Evolutionary conservation across 805 yeast genomes (phyloP).

Genomic region (Ogataea methylovora): DNA sequence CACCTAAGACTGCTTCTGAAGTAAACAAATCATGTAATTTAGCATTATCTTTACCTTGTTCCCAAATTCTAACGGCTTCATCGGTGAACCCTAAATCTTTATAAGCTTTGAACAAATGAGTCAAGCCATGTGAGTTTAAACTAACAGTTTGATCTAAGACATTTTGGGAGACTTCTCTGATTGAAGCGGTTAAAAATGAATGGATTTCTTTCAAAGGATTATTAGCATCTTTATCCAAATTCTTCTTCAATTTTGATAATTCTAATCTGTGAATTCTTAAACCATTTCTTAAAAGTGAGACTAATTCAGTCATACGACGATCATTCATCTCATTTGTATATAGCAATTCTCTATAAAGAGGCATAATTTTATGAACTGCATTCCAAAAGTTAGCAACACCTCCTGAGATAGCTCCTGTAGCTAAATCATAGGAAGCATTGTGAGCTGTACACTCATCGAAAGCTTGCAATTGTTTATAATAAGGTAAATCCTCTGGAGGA

Average conservation of each 20-base stretch:
- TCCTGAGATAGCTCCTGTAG: conserved; percentile 30
- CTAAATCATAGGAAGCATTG: conserved; percentile 28
- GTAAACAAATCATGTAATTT: conserved; percentile 39
- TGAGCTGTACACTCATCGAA: conserved; percentile 42
- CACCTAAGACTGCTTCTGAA: conserved; percentile 60
- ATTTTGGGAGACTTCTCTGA: conserved; percentile 46
- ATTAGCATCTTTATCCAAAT: conserved; percentile 50
- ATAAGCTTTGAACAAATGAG: conserved; percentile 49
- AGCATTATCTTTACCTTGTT: conserved; percentile 44
- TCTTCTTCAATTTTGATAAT: conserved; percentile 46
- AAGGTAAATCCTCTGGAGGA: conserved; percentile 33
- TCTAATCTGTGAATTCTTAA: conserved; percentile 49
- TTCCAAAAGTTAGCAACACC: conserved; percentile 44
- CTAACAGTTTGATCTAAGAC: conserved; percentile 34
- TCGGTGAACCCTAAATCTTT: conserved; percentile 52
- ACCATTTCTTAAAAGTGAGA: conserved; percentile 47
- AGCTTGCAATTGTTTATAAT: conserved; percentile 41
- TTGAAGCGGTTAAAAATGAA: conserved; percentile 38
- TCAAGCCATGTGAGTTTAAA: conserved; percentile 46
- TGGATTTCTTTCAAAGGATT: conserved; percentile 51
- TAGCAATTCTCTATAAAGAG: conserved; percentile 38
- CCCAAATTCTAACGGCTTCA: conserved; percentile 69
- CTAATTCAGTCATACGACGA: conserved; percentile 39
- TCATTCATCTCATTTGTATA: conserved; percentile 40
- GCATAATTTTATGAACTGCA: conserved; percentile 43